Evolutionary conservation across 495 filamentous ascomycete genomes (phyloP), one percentile per base, ranked within the genome.

Genomic region (Lepraria neglecta): DNA sequence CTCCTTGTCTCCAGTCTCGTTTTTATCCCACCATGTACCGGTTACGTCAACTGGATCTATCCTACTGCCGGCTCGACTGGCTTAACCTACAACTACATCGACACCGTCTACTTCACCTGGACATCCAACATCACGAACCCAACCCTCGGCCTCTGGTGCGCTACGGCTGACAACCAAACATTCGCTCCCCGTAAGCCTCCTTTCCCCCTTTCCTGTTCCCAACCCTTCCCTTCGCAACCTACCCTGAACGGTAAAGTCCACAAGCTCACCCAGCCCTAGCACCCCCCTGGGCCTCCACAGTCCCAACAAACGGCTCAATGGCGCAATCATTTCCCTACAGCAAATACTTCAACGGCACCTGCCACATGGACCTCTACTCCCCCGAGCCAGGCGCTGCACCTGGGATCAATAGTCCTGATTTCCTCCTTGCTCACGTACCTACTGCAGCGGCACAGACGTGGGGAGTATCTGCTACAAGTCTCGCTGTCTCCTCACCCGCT

Each of bases 71-170:
- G 35, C 9, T 33, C 44, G 6, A 57, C 19, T 1, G 33, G 59
- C 14, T 19, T 68, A 17, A 67, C 65, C 3, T 68, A 68, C 63
- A 68, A 69, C 46, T 69, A 68, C 45, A 61, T 58, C 4, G 67
- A 68, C 38, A 33, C 53, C 35, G 67, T 64, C 9, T 64, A 59
- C 42, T 64, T 64, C 31, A 64, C 61, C 7, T 64, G 61, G 61
- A 45, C 56, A n/a, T 64, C 61, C 6, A 59, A 46, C 46, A 59
- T 64, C 3, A 38, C 28, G 1, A 17, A 53, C 15, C 61, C 61
- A 17, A 53, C 15, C 19, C 33, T 64, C 30, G 53, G 45, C 21
- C 61, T 64, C 19, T 64, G 61, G 61, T 64, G 61, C 42, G 46
- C 47, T 14, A 3, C 35, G 5, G 47, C 30, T 31, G 1, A 3